Percentiles rank a stretch among this genome's conserved stretches.
Conservation (phyloP, 169 alveolate species). For the Hepatocystis sp. region DNA sequence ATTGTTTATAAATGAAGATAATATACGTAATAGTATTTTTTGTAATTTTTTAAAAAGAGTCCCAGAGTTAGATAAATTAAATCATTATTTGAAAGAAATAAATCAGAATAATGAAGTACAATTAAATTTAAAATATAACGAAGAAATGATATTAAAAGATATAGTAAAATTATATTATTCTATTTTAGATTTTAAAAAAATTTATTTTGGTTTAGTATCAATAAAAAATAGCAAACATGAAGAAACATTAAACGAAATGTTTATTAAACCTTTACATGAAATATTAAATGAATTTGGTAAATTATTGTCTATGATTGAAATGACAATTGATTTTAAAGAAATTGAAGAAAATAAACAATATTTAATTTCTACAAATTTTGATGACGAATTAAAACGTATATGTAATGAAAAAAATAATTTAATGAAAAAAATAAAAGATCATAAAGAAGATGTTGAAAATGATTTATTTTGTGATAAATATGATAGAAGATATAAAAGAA, state of each 20-base stretch:
- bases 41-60: slow-evolving; percentile 86
- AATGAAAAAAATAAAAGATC: slow-evolving; percentile 88
- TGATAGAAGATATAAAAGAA: slow-evolving; percentile 77
- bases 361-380: slow-evolving; percentile 88
- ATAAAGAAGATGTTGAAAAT: slow-evolving; percentile 85
- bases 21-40: slow-evolving; percentile 81
- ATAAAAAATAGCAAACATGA: slow-evolving; percentile 82
- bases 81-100: slow-evolving; percentile 78
- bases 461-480: slow-evolving; percentile 82
- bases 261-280: slow-evolving; percentile 86
- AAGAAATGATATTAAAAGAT: slow-evolving; percentile 78
- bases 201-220: slow-evolving; percentile 70
- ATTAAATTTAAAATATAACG: slow-evolving; percentile 52
- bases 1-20: slow-evolving; percentile 84
- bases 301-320: slow-evolving; percentile 92
- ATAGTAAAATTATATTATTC: slow-evolving; percentile 79
- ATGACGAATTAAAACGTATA: slow-evolving; percentile 83
- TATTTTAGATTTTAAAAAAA: slow-evolving; percentile 73
- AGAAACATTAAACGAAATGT: slow-evolving; percentile 72
- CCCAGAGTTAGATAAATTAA: slow-evolving; percentile 87
- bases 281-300: slow-evolving; percentile 86
- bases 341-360: slow-evolving; percentile 91
- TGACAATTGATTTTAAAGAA: slow-evolving; percentile 93
- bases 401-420: slow-evolving; percentile 83
- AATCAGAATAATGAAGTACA: slow-evolving; percentile 72